phyloP scores from a whole-genome alignment of 1,139 yeast genomes.

The Kurtzmaniella quercitrusa region DNA sequence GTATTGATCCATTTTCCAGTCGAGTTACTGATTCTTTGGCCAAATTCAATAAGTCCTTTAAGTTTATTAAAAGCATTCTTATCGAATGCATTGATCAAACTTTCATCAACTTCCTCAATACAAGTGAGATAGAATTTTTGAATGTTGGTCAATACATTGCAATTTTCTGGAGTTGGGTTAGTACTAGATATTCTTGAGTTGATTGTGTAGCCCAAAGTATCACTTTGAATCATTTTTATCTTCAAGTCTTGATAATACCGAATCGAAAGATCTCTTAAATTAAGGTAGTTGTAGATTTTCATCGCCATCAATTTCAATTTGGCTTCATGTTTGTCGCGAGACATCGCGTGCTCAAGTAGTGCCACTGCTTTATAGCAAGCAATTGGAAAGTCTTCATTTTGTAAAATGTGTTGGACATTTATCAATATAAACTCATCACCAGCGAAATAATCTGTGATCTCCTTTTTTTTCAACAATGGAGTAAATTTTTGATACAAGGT shows the following conservation, averaged over 20 bases:
- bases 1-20: conserved; percentile 30
- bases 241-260: conserved; percentile 51
- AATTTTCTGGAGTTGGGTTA: conserved; percentile 22
- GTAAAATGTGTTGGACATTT: conserved; percentile 24
- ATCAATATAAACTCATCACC: conserved; percentile 63
- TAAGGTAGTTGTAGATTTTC: conserved; percentile 57
- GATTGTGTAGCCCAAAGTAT: conserved; percentile 61
- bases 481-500: conserved; percentile 28
- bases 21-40: conserved; percentile 36
- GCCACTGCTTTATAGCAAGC: conserved; percentile 28
- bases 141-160: conserved; percentile 25
- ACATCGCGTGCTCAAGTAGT: conserved; percentile 45
- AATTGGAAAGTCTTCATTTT: not conserved
- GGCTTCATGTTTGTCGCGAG: conserved; percentile 60
- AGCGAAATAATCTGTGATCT: conserved; percentile 57
- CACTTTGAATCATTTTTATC: conserved; percentile 76
- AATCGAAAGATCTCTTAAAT: conserved; percentile 48
- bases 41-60: conserved; percentile 55
- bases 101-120: conserved; percentile 46
- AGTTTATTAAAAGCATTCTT: conserved; percentile 56
- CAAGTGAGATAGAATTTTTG: conserved; percentile 49
- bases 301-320: conserved; percentile 68
- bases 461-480: conserved; percentile 28
- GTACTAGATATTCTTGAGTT: conserved; percentile 42
- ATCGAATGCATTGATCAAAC: conserved; percentile 48